These are phyloP conservation scores for Rutstroemia sydowiana DNA, from an alignment of 2,329 filamentous ascomycete species.

Conservation along the genomic window DNA sequence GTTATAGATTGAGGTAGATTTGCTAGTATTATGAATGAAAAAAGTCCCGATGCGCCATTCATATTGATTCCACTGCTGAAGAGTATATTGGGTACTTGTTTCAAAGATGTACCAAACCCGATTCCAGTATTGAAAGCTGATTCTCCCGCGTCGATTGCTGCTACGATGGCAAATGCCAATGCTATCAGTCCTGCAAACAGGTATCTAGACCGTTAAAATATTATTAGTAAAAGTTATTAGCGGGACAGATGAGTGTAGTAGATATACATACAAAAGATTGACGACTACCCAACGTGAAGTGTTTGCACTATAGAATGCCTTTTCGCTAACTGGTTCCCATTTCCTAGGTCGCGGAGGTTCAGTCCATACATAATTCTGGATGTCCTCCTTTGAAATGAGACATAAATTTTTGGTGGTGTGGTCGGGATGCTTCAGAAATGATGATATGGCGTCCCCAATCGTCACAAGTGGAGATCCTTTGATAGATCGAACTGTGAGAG, in stretches of 20 bases:
- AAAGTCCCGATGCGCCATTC: conserved; percentile 7
- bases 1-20: conserved; percentile 31
- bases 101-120: not conserved
- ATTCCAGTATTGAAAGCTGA: not conserved
- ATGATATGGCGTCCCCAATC: conserved; percentile 31
- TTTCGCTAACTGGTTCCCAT: conserved; percentile 4
- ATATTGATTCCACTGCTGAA: not conserved
- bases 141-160: not conserved
- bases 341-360: conserved; percentile 7
- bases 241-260: not conserved
- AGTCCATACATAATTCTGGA: conserved; percentile 15
- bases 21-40: conserved; percentile 22
- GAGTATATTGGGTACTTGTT: not conserved
- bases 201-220: not conserved
- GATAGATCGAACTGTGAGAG: conserved; percentile 8
- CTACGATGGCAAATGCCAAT: conserved; percentile 12
- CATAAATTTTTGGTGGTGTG: conserved; percentile 14
- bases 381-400: conserved; percentile 16
- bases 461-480: conserved; percentile 23
- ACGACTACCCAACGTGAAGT: not conserved
- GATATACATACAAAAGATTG: not conserved
- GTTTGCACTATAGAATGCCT: not conserved
- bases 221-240: not conserved
- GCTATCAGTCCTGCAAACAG: not conserved
- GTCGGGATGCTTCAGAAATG: conserved; percentile 26